Evolutionary conservation across 2,329 filamentous ascomycete genomes (phyloP), one percentile per base, ranked within the genome.

Genomic region (Didymella arachidicola): DNA sequence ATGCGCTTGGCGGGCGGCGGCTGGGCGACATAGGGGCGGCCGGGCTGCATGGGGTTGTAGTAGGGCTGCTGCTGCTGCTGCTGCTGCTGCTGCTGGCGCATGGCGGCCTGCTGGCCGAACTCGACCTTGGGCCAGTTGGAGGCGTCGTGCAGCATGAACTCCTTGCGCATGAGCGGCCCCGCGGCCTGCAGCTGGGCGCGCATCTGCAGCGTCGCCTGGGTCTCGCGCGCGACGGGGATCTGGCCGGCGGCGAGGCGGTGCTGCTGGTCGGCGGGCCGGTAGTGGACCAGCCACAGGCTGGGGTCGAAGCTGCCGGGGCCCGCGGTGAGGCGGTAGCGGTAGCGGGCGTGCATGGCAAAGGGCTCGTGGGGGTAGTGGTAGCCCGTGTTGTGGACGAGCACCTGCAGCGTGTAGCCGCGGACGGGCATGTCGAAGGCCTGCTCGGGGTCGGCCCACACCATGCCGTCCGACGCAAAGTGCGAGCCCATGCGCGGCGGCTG

Each of bases 111-210:
- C 36, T 71, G 76, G n/a, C 90, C 90, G 62, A 91, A 87, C 43
- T 87, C 87, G 59, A 98, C 89, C 25, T 88, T 88, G 3, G 95
- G 94, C 93, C 94, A 98, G 79, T 92, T 96, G 64, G 87, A 85
- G 39, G 92, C 87, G 77, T 98, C 95, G 48, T 91, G 88, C 19
- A 98, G 84, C 89, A 97, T 96, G 73, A 98, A 98, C 70, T 97
- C 93, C 73, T 97, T 96, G 67, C 92, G 89, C 57, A 97, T 88
- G 47, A 78, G 62, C 69, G 93, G 90, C 7, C 93, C 94, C 64
- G 91, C 90, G 53, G 83, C 84, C 78, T 90, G 78, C 82, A 91
- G 77, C 68, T 83, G 83, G 48, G 79, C 79, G n/a, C 87, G 82
- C 67, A 87, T 85, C 57, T 84, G 82, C 74, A 92, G 82, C 16